Conservation (phyloP, 1,284 basidiomycete species). For the Ustilago shanxiensis region DNA sequence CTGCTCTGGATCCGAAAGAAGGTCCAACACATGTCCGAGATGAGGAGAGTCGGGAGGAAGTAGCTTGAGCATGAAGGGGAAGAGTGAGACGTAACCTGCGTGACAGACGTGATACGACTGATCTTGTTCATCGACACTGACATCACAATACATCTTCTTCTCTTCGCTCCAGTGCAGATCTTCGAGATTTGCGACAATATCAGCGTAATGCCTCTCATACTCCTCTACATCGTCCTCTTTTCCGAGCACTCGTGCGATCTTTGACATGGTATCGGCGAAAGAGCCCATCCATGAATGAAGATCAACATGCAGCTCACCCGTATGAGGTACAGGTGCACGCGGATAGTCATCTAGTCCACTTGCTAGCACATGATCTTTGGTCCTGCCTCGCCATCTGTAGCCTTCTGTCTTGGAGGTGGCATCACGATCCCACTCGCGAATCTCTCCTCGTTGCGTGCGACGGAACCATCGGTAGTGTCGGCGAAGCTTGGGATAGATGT, state of each 20-base stretch:
- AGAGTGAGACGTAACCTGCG: slow-evolving; percentile 90
- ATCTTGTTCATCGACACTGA: slow-evolving; percentile 86
- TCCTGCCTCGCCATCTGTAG: slow-evolving; percentile 93
- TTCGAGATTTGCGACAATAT: slow-evolving; percentile 86
- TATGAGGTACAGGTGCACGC: slow-evolving; percentile 81
- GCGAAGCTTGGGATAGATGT: slow-evolving; percentile 85
- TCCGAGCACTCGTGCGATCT: slow-evolving; percentile 73
- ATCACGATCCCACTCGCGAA: slow-evolving; percentile 85
- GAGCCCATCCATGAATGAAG: slow-evolving; percentile 95
- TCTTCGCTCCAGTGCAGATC: slow-evolving; percentile 94
- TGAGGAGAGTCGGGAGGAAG: slow-evolving; percentile 82
- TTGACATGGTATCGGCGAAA: slow-evolving; percentile 69
- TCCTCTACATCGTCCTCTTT: slow-evolving; percentile 83
- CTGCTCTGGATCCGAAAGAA: slow-evolving; percentile 82
- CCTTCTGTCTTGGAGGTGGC: slow-evolving; percentile 87
- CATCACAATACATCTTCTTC: slow-evolving; percentile 91
- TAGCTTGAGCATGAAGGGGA: slow-evolving; percentile 82
- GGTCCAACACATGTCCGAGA: slow-evolving; percentile 81
- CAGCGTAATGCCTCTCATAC: slow-evolving; percentile 81
- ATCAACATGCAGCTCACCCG: slow-evolving; percentile 91
- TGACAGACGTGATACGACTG: slow-evolving; percentile 89
- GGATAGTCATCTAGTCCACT: slow-evolving; percentile 97
- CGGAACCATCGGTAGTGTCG: slow-evolving; percentile 96
- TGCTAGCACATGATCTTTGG: slow-evolving; percentile 86
- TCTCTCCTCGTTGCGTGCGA: slow-evolving; percentile 85